These are phyloP conservation scores for Aspergillus panamensis DNA, from an alignment of 495 filamentous ascomycete genomes.

Conservation along the genomic window DNA sequence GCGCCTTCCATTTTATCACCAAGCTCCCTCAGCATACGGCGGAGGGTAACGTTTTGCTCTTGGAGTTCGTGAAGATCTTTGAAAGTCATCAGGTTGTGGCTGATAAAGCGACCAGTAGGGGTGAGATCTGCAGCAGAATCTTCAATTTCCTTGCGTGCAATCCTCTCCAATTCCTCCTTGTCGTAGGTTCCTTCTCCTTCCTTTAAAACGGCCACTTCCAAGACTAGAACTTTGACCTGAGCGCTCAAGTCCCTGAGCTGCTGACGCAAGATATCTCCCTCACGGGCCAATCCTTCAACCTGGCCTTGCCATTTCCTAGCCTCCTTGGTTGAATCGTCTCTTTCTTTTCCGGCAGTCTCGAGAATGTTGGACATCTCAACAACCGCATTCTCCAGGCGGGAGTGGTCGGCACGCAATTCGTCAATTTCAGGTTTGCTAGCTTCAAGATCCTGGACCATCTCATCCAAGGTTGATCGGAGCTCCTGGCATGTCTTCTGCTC, in stretches of 20 bases:
- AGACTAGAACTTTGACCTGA: conserved; percentile 82
- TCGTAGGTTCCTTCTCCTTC: conserved; percentile 72
- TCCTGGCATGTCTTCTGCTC: conserved; percentile 69
- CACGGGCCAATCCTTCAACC: conserved; percentile 64
- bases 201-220: conserved; percentile 74
- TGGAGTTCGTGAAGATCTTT: conserved; percentile 81
- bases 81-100: conserved; percentile 75
- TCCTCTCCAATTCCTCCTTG: conserved; percentile 65
- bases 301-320: conserved; percentile 70
- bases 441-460: conserved; percentile 66
- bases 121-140: conserved; percentile 59
- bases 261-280: conserved; percentile 75
- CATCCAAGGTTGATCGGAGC: conserved; percentile 70
- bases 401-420: conserved; percentile 54
- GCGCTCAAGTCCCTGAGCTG: conserved; percentile 87
- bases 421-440: conserved; percentile 58
- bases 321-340: conserved; percentile 55
- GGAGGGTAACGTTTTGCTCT: conserved; percentile 78
- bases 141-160: conserved; percentile 61
- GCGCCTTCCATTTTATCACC: conserved; percentile 88
- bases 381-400: conserved; percentile 59
- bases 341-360: conserved; percentile 52
- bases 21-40: conserved; percentile 75
- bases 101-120: conserved; percentile 83
- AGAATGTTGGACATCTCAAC: conserved; percentile 72